Evolutionary conservation across 106 monocot species (phyloP), one percentile per base, ranked within the genome.

Genomic region (Iris macrosiphon): DNA sequence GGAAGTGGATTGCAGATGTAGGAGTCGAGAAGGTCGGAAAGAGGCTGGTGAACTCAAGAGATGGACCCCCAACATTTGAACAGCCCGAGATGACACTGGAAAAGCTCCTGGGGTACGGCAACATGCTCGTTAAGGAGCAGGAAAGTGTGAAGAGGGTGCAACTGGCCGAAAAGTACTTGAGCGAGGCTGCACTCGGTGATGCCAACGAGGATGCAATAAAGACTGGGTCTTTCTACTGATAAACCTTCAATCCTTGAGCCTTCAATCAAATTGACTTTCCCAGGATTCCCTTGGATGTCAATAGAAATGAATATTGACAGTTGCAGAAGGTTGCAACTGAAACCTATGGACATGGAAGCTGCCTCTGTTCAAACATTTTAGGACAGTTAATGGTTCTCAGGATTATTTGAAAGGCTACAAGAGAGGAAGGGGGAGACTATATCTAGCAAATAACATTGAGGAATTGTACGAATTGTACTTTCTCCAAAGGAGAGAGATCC

Each of bases 111-210:
- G 84, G 71, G 62, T 84, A 84, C 31, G 84, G 84, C 2, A 72
- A 68, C 70, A 78, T 84, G 84, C 63, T 84, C 31, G 84, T 84
- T 14, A 44, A 61, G 57, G 84, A 84, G 52, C 84, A 84, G 63
- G 84, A 84, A 71, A 84, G 79, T 28, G 84, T 84, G 35, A 84
- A 84, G 84, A 78, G 84, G 38, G 84, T 84, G 40, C 84, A 79
- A 30, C 45, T 84, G 46, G 78, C 84, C 9, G 78, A 84, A 60
- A 78, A 74, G 49, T 84, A 78, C 58, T 38, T 79, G 60, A 78
- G 58, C 21, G 78, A 84, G 58, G 84, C 84, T 21, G 78, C 84
- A 3, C 78, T 84, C 11, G 84, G 84, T 40, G 84, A 84, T n/a
- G 84, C 84, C 58, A 84, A 84, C 32, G 49, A 40, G 2, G 84